Conservation (phyloP, 805 yeast genomes). For the Wickerhamomyces hampshirensis region DNA sequence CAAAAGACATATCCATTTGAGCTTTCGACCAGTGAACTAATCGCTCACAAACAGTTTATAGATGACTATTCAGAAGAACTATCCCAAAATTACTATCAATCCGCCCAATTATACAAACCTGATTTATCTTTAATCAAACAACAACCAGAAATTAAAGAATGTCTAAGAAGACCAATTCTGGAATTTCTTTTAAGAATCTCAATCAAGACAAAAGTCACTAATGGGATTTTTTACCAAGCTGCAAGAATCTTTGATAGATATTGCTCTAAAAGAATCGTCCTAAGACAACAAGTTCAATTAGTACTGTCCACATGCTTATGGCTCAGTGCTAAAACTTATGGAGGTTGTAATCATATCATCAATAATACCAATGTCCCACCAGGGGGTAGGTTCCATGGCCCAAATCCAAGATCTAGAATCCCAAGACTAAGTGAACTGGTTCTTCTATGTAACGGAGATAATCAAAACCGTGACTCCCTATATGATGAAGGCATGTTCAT, state of each 20-base stretch:
- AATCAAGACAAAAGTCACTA: constrained; percentile 56
- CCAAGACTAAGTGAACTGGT: constrained; percentile 72
- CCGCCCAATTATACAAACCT: constrained; percentile 40
- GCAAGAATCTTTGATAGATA: constrained; percentile 84
- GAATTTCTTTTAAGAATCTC: constrained; percentile 77
- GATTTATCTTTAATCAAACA: constrained; percentile 64
- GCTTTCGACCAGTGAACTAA: constrained; percentile 45
- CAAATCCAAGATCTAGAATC: constrained; percentile 69
- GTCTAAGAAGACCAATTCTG: constrained; percentile 66
- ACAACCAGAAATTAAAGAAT: constrained; percentile 82
- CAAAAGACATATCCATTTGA: constrained; percentile 48
- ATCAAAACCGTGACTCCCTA: constrained; percentile 48
- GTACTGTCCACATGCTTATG: constrained; percentile 90
- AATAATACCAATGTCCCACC: constrained; percentile 42
- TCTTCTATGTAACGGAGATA: constrained; percentile 60
- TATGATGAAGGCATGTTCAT: constrained; percentile 65
- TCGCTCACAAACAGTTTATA: constrained; percentile 39
- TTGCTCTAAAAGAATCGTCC: constrained; percentile 80
- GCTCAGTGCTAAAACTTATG: constrained; percentile 84
- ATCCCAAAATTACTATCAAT: constrained; percentile 32
- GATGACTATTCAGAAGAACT: constrained; percentile 53
- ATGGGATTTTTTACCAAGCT: constrained; percentile 63
- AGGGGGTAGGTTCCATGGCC: constrained; percentile 61
- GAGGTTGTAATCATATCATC: constrained; percentile 66
- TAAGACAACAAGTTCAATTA: constrained; percentile 81